Percentiles rank a stretch among this genome's conserved stretches.
Conservation (phyloP, 129 eudicot species). For the Artemisia argyi region DNA sequence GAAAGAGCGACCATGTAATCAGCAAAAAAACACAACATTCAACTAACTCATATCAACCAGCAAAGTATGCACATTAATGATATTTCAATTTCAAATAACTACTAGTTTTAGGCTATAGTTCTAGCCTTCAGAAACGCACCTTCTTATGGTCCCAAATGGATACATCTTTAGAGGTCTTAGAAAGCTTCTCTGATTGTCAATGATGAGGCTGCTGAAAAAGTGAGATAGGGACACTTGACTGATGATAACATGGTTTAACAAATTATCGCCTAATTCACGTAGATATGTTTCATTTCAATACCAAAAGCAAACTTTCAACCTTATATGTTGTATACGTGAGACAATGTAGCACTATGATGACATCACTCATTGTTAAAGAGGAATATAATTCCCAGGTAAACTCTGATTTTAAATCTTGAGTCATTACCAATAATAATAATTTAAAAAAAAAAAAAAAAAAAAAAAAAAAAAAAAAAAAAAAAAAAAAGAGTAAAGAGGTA, state of each 20-base stretch:
- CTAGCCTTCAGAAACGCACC: too few relatives aligned
- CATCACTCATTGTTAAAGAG: conserved; percentile 5
- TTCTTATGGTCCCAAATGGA: too few relatives aligned
- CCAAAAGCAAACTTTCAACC: conserved; percentile 7
- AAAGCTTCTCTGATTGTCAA: too few relatives aligned
- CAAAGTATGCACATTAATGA: not conserved
- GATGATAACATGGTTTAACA: not conserved
- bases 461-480: conserved; percentile 13
- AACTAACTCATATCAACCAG: not conserved
- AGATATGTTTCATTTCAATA: not conserved
- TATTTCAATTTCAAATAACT: not conserved
- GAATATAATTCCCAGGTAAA: conserved; percentile 23
- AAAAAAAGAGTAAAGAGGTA: conserved; percentile 16
- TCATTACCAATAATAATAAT: conserved; percentile 16
- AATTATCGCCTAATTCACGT: conserved; percentile 5
- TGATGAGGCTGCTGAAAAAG: too few relatives aligned
- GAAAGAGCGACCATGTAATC: not conserved
- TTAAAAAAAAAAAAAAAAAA: too few relatives aligned
- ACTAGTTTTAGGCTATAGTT: too few relatives aligned
- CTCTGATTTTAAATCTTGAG: conserved; percentile 10
- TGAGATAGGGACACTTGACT: too few relatives aligned
- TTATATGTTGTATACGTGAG: conserved; percentile 1
- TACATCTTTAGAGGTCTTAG: too few relatives aligned
- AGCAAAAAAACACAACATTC: not conserved
- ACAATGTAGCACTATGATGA: not conserved